phyloP scores from a whole-genome alignment of 805 yeast species.

The Saccharomycopsis sp. region DNA sequence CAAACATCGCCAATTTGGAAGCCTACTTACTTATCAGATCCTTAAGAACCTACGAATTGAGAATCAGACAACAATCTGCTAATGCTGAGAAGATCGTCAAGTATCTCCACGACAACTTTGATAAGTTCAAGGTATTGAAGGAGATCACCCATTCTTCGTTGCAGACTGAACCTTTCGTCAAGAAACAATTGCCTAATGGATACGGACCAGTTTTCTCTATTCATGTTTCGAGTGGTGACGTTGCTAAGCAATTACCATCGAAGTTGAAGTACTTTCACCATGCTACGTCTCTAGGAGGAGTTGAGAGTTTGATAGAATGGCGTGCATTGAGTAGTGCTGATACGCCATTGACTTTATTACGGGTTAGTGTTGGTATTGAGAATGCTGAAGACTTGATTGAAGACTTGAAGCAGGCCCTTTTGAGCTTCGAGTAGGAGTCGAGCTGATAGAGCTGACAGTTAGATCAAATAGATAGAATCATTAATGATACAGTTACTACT shows the following conservation, averaged over 20 bases:
- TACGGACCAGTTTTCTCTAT: constrained; percentile 74
- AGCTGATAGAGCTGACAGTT: not conserved
- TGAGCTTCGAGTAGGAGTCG: constrained; percentile 3
- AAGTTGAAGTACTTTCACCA: constrained; percentile 69
- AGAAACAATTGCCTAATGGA: constrained; percentile 59
- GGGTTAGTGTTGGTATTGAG: constrained; percentile 81
- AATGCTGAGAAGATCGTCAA: constrained; percentile 58
- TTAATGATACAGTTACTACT: too few relatives aligned
- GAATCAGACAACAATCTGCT: constrained; percentile 60
- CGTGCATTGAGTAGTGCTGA: constrained; percentile 63
- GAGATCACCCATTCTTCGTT: constrained; percentile 66
- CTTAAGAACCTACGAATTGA: constrained; percentile 69
- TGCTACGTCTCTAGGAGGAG: constrained; percentile 91
- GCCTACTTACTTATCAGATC: constrained; percentile 70
- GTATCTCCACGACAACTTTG: constrained; percentile 45
- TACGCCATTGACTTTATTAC: constrained; percentile 50
- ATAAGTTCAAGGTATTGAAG: constrained; percentile 41
- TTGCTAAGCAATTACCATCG: constrained; percentile 60
- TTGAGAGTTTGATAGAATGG: constrained; percentile 89
- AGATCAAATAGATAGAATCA: too few relatives aligned
- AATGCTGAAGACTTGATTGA: constrained; percentile 66
- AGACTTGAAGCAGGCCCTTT: constrained; percentile 63
- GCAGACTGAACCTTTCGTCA: constrained; percentile 64
- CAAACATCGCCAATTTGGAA: constrained; percentile 75
- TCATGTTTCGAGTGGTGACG: constrained; percentile 39